Base-by-base conservation (phyloP, 2,329 filamentous ascomycete genomes). In the Alternaria viburni region DNA sequence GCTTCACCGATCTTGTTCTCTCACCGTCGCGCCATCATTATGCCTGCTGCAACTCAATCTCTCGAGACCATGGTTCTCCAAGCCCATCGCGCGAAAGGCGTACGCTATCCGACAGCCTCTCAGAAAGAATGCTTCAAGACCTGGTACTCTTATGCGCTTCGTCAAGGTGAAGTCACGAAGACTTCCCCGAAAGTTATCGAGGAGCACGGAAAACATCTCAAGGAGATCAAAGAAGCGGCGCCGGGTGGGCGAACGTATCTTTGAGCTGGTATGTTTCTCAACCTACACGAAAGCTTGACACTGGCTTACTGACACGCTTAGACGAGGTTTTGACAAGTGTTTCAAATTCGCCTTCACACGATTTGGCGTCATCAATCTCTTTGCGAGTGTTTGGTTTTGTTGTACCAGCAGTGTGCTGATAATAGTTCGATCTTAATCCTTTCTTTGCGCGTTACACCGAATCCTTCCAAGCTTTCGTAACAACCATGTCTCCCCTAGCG, bases 91-190 rank as follows among this genome's bases (percentile, higher is more conserved):
- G 77, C 77, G 1, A 79, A 79, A 49, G 77, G 77, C 12, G 65
- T 78, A 11, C 73, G 75, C 45, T 79, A 76, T 50, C 74, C 74
- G 1, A 73, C 75, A 12, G 65, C 71, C 15, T 41, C 63, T 0
- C 74, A 76, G 23, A 78, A 78, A 62, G 74, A 79, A 15, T 78
- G 73, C 44, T 76, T 77, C 64, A 78, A 78, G 60, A 79, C 77
- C 1, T 79, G 77, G 77, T 79, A 79, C 57, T 77, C 77, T 5
- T 78, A 78, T 61, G 76, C 73, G 3, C 62, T 79, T 12, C 67
- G 70, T 13, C 52, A 69, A 23, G 73, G 74, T 3, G 74, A 74
- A 57, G 69, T 59, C 2, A 58, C 56, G 4, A 76, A 74, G 57
- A 61, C 68, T 1, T 62, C 49, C 4, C 44, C 69, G 12, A 70